phyloP scores from a whole-genome alignment of 1,284 basidiomycete species.

The Pisolithus thermaeus region DNA sequence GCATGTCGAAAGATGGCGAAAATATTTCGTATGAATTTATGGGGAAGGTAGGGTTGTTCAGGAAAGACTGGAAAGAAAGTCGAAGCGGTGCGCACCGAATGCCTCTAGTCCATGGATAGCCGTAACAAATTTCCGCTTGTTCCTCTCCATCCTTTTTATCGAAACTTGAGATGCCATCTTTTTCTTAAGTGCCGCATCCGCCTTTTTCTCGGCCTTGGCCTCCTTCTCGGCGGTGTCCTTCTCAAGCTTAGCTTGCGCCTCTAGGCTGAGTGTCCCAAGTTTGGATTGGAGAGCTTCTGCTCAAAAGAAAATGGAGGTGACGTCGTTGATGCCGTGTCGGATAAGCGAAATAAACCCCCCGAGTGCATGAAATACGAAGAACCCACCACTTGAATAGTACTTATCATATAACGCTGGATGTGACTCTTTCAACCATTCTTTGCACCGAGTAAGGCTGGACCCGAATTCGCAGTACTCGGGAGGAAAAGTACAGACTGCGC shows the following conservation, averaged over 20 bases:
- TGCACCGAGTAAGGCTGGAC: constrained; percentile 77
- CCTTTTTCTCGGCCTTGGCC: constrained; percentile 84
- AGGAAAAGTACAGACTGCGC: constrained; percentile 82
- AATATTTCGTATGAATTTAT: neutral
- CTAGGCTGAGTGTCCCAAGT: constrained; percentile 80
- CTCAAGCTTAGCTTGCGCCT: constrained; percentile 81
- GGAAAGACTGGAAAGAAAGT: neutral
- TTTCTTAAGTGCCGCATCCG: constrained; percentile 82
- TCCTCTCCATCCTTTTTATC: constrained; percentile 89
- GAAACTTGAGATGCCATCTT: constrained; percentile 75
- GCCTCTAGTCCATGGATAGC: constrained; percentile 83
- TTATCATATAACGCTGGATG: constrained; percentile 65
- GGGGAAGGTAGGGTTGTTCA: neutral
- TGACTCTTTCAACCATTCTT: constrained; percentile 75
- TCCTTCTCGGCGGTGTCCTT: constrained; percentile 88
- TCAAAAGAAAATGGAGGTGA: neutral
- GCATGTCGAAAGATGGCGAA: neutral
- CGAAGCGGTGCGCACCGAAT: constrained; percentile 49
- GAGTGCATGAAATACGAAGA: neutral
- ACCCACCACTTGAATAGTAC: constrained; percentile 79
- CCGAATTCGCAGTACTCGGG: constrained; percentile 96
- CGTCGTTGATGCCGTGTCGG: neutral
- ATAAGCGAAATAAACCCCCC: neutral
- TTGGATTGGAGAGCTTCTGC: constrained; percentile 77
- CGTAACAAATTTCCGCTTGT: constrained; percentile 88